Evolutionary conservation across 495 filamentous ascomycete species (phyloP).

Genomic region (Neurospora africana): DNA sequence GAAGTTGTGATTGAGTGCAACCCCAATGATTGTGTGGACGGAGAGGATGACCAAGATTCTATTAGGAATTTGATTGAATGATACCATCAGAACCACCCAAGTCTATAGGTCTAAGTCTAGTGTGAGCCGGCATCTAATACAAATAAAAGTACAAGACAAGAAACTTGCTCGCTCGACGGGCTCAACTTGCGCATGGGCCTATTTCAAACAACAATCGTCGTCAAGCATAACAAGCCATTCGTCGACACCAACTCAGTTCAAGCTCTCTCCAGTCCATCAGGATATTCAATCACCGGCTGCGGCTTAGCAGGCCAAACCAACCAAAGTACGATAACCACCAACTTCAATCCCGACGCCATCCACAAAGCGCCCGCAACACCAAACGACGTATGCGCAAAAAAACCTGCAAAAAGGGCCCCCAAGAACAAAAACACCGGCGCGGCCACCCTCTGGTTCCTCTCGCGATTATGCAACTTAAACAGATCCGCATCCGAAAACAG

Average conservation of each 20-base stretch:
- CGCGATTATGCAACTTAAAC: conserved; percentile 38
- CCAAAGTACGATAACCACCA: conserved; percentile 42
- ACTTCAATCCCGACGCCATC: conserved; percentile 48
- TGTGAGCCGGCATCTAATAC: not conserved
- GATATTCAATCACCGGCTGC: not conserved
- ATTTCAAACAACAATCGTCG: not conserved
- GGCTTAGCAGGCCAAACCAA: conserved; percentile 39
- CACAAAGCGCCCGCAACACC: conserved; percentile 56
- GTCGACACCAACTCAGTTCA: not conserved
- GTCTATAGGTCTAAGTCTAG: not conserved
- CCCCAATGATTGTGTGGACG: not conserved
- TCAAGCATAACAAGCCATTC: not conserved
- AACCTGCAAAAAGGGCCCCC: conserved; percentile 50
- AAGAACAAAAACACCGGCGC: conserved; percentile 49
- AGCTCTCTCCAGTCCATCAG: not conserved
- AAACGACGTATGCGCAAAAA: conserved; percentile 42
- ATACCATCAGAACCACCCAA: not conserved
- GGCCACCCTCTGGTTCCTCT: conserved; percentile 47
- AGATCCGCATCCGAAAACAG: conserved; percentile 53
- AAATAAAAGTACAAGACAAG: not conserved
- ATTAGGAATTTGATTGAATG: not conserved
- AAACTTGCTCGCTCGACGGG: not conserved
- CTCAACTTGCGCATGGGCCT: not conserved
- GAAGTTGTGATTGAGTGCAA: not conserved
- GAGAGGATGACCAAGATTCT: not conserved